Conservation (phyloP, 2,329 filamentous ascomycete species). For the Nemania sp. region DNA sequence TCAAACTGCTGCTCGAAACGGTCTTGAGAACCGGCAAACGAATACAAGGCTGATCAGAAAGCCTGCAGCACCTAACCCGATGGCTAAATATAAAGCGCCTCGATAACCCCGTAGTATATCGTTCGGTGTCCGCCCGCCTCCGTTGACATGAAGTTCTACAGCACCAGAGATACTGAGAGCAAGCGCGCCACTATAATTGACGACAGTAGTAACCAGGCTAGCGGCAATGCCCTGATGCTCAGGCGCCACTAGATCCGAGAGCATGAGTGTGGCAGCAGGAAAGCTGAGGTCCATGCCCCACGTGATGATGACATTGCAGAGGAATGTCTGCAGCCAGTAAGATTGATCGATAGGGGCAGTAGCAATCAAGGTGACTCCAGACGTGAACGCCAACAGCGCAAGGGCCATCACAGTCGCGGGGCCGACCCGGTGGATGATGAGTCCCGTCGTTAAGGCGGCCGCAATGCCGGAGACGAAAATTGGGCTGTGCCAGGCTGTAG, state of each 20-base stretch:
- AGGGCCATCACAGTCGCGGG: conserved; percentile 41
- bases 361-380: conserved; percentile 39
- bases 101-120: conserved; percentile 36
- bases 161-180: conserved; percentile 61
- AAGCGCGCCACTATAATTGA: conserved; percentile 62
- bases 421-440: conserved; percentile 40
- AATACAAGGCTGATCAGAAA: conserved; percentile 35
- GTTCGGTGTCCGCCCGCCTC: conserved; percentile 25
- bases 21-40: conserved; percentile 34
- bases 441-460: conserved; percentile 39
- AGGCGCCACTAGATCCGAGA: conserved; percentile 47
- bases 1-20: conserved; percentile 8
- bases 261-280: conserved; percentile 56
- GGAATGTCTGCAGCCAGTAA: conserved; percentile 60
- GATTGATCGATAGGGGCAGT: conserved; percentile 51
- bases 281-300: conserved; percentile 62
- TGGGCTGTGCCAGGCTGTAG: conserved; percentile 46
- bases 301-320: conserved; percentile 53
- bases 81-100: conserved; percentile 38
- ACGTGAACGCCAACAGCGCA: conserved; percentile 40
- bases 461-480: conserved; percentile 45
- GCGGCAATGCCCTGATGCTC: conserved; percentile 44
- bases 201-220: conserved; percentile 58
- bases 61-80: conserved; percentile 34
- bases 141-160: conserved; percentile 34